Evolutionary conservation across 805 yeast genomes (phyloP), one percentile per base, ranked within the genome.

Genomic region (Saccharomycopsis fermentans): DNA sequence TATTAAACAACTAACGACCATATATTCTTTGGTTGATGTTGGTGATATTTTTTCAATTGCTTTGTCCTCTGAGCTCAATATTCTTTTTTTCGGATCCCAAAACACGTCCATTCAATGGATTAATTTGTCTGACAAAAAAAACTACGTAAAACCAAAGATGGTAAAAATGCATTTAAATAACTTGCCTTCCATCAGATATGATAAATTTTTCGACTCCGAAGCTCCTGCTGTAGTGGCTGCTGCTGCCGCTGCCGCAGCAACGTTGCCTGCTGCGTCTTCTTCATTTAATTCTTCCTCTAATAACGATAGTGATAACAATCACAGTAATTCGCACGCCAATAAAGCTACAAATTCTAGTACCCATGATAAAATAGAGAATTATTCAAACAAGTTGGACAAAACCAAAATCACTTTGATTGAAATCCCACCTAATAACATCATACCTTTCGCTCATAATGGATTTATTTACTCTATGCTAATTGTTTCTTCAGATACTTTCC

Each of bases 31-130:
- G 11, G 78, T 86, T 37, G 99, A 92, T 72, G 86, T 92, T 55
- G 99, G 99, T 55, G 99, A 92, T 70, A 86, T 92, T 17, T 92
- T 92, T 68, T 85, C 96, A 8, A 72, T 92, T 36, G 80, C 83
- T 6, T 89, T 94, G 82, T 77, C 84, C 16, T 79, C 81, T 19
- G 63, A 72, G 1, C 69, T 80, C 11, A 77, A 82, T 53, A 81
- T 88, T 0, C 74, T 92, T 3, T 88, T 84, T 62, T 80, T 89
- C 65, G 99, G 99, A 4, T 85, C 96, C 12, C 98, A 94, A 69
- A 92, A 91, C 68, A 97, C 98, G 3, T 80, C 91, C 1, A 79
- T 92, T 17, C 79, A 88, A 48, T 92, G 87, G 82, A 83, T 88
- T 59, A 78, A 78, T 52, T 59, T 70, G 6, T 62, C 66, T 12